A percentile compares a stretch with the other conserved stretches of the same genome.
phyloP scores from a whole-genome alignment of 1,284 basidiomycete species.

The Fomitopsis pinicola region DNA sequence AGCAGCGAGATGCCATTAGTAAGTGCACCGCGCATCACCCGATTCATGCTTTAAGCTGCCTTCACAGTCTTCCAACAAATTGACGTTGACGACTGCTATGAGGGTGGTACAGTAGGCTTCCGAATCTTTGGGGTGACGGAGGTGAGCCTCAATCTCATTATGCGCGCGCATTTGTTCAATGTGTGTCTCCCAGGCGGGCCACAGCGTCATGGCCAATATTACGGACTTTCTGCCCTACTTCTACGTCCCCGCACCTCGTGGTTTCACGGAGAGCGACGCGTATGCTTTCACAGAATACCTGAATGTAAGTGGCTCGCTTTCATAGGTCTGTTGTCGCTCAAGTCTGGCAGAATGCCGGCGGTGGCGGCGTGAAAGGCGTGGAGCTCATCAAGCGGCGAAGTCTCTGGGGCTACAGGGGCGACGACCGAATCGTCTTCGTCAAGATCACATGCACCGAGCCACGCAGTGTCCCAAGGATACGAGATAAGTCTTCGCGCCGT shows the following conservation, averaged over 20 bases:
- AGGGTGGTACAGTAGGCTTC: slow-evolving; percentile 44
- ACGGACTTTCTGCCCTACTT: slow-evolving; percentile 88
- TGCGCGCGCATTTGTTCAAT: background rate
- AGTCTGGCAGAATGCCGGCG: slow-evolving; percentile 24
- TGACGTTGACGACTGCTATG: slow-evolving; percentile 70
- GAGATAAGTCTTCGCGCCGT: slow-evolving; percentile 68
- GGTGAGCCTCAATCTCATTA: slow-evolving; percentile 33
- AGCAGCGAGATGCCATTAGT: slow-evolving; percentile 62
- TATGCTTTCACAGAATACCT: slow-evolving; percentile 63
- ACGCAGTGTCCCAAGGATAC: slow-evolving; percentile 75
- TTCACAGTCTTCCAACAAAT: slow-evolving; percentile 86
- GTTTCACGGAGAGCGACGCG: slow-evolving; percentile 70
- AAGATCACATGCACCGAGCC: slow-evolving; percentile 77
- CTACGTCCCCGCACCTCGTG: slow-evolving; percentile 81
- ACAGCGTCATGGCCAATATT: slow-evolving; percentile 84
- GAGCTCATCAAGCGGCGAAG: slow-evolving; percentile 68
- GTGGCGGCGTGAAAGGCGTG: slow-evolving; percentile 46
- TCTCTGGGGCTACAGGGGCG: slow-evolving; percentile 85
- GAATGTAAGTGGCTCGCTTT: slow-evolving; percentile 53
- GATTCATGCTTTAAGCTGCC: background rate
- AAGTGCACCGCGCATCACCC: slow-evolving; percentile 10
- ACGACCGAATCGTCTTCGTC: slow-evolving; percentile 76
- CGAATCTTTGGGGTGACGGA: slow-evolving; percentile 89
- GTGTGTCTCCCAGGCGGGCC: slow-evolving; percentile 54
- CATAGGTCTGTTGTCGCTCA: background rate